Conservation (phyloP, 495 filamentous ascomycete genomes). For the Neurospora tetrasperma region DNA sequence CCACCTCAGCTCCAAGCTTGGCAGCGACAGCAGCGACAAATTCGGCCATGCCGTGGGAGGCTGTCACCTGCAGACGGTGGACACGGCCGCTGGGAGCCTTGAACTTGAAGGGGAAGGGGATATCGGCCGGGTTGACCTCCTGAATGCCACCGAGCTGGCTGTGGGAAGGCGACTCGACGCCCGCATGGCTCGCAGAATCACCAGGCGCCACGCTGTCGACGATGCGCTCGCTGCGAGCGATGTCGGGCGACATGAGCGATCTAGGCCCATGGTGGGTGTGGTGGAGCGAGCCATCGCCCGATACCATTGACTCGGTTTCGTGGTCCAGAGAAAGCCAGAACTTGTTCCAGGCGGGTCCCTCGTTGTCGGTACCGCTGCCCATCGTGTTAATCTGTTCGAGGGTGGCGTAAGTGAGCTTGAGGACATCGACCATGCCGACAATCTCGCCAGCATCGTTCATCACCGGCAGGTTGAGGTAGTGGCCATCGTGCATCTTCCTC, state of each 20-base stretch:
- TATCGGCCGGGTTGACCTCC: constrained; percentile 48
- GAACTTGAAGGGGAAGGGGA: constrained; percentile 97
- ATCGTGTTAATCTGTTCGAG: constrained; percentile 79
- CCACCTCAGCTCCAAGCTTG: constrained; percentile 82
- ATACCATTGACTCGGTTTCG: constrained; percentile 93
- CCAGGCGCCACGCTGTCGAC: constrained; percentile 74
- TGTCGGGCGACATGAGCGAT: constrained; percentile 67
- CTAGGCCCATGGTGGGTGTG: constrained; percentile 36
- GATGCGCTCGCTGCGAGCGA: constrained; percentile 42
- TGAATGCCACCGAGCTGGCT: constrained; percentile 37
- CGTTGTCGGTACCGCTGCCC: constrained; percentile 61
- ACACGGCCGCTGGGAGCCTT: constrained; percentile 95
- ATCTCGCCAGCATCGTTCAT: constrained; percentile 98
- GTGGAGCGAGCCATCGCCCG: constrained; percentile 60
- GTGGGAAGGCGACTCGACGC: constrained; percentile 64
- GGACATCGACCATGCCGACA: constrained; percentile 97
- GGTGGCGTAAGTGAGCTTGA: constrained; percentile 96
- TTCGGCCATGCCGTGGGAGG: constrained; percentile 69
- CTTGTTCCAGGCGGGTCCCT: constrained; percentile 98
- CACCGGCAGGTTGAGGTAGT: constrained; percentile 94
- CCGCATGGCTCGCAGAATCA: constrained; percentile 90
- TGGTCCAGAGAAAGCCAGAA: constrained; percentile 97
- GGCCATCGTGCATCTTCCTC: constrained; percentile 98
- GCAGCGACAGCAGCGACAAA: constrained; percentile 68
- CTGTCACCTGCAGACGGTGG: constrained; percentile 78